Percentiles rank a stretch among this genome's conserved stretches.
Conservation (phyloP, 1,284 basidiomycete genomes). For the Melanopsichium pennsylvanicum region DNA sequence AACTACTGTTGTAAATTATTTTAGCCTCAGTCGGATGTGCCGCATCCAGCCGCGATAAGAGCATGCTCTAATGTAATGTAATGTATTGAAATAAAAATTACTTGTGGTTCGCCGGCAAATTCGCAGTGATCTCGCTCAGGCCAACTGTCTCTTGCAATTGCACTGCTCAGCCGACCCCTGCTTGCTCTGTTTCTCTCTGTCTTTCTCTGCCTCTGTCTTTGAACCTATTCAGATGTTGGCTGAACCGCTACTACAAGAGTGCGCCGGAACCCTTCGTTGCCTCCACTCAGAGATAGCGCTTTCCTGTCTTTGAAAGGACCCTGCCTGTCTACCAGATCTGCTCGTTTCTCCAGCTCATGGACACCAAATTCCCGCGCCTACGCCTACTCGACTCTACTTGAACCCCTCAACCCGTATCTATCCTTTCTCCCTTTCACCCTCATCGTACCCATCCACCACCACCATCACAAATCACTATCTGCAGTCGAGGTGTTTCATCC, state of each 20-base stretch:
- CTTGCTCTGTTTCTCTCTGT: background rate
- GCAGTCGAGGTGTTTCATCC: constrained; percentile 13
- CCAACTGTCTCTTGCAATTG: background rate
- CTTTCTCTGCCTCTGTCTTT: too few relatives aligned
- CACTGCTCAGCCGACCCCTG: constrained; percentile 25
- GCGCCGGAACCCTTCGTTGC: background rate
- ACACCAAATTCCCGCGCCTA: constrained; percentile 14
- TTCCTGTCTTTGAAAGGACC: background rate
- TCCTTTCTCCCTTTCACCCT: constrained; percentile 4
- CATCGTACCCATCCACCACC: constrained; percentile 12
- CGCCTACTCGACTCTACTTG: constrained; percentile 11
- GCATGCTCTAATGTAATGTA: too few relatives aligned
- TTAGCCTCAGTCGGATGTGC: too few relatives aligned
- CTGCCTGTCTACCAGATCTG: background rate
- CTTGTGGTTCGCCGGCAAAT: too few relatives aligned
- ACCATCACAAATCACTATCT: constrained; percentile 11
- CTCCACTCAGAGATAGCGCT: background rate
- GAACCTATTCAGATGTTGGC: too few relatives aligned
- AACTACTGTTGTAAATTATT: background rate
- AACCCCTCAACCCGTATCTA: constrained; percentile 4
- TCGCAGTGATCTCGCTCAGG: background rate
- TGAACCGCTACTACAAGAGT: too few relatives aligned
- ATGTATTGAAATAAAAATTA: too few relatives aligned
- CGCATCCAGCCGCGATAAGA: constrained; percentile 6
- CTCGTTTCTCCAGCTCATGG: constrained; percentile 8